Evolutionary conservation across 1,139 yeast species (phyloP), one percentile per base, ranked within the genome.

Genomic region (Scheffersomyces parashehatae): DNA sequence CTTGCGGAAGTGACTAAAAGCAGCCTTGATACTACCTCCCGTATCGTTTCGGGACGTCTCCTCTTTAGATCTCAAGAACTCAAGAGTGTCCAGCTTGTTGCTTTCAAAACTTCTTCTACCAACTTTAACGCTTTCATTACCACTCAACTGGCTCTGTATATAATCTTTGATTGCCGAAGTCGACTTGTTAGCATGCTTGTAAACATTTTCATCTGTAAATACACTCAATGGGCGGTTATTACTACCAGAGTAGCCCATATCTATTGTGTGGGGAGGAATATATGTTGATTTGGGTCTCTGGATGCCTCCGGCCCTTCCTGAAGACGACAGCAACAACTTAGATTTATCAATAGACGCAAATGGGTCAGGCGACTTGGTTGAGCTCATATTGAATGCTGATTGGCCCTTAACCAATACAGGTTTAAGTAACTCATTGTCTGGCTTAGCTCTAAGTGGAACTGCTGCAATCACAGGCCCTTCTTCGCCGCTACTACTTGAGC

Each of bases 61-160:
- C 48, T 72, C 76, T 49, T 82, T 67, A 26, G 74, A 71, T 48
- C 80, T 77, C 48, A 88, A 65, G 56, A 85, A 88, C 43, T 84
- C 88, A 38, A 74, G 54, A 0, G 77, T 73, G 24, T 66, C 65
- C 10, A 49, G 38, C 15, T 55, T 60, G 20, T 51, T 47, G 9
- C 60, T 63, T 14, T 62, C 64, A 7, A 51, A 48, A 13, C 47
- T 45, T 28, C 55, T 42, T 32, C 54, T 39, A 26, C 49, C 31
- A 8, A 43, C 16, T 7, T 40, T 41, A 9, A 42, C 29, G 16
- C 35, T 31, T 12, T 31, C 24, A 20, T 31, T 31, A 9, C 35
- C 35, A 13, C 59, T 58, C 16, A 71, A 56, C 43, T 73, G 77
- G 40, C 55, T 54, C 38, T 68, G 67, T 11, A 74, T 66, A 44